These are phyloP conservation scores for Linaria vulgaris DNA, from an alignment of 257 asterid genomes.

Conservation along the genomic window DNA sequence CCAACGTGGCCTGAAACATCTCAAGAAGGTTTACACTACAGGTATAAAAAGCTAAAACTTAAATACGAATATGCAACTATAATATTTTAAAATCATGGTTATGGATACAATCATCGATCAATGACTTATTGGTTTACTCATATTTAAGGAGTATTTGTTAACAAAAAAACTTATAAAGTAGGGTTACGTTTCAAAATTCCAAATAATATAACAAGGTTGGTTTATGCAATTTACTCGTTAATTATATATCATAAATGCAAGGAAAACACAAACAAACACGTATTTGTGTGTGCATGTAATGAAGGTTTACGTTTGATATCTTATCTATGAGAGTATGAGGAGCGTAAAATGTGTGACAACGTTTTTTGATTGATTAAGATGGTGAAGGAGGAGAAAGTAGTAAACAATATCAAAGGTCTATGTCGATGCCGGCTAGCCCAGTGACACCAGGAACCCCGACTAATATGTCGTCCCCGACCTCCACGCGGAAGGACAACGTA, in stretches of 20 bases:
- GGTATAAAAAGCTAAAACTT: too few species aligned
- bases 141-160: slow-evolving; percentile 19
- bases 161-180: not conserved
- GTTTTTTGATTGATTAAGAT: slow-evolving; percentile 27
- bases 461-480: slow-evolving; percentile 53
- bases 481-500: slow-evolving; percentile 65
- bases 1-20: slow-evolving; percentile 79
- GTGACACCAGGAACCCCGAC: slow-evolving; percentile 59
- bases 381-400: slow-evolving; percentile 44
- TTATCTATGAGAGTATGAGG: too few species aligned
- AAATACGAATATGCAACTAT: too few species aligned
- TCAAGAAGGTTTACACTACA: slow-evolving; percentile 47
- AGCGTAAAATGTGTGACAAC: too few species aligned
- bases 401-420: slow-evolving; percentile 49
- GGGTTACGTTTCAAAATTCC: too few species aligned
- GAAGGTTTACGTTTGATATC: too few species aligned
- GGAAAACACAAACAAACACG: not conserved
- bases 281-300: not conserved
- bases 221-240: too few species aligned
- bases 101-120: too few species aligned
- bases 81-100: too few species aligned
- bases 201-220: too few species aligned
- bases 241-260: not conserved
- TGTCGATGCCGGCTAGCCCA: slow-evolving; percentile 61
- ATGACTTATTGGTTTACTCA: slow-evolving; percentile 46